These are phyloP conservation scores for Candida berthetii DNA, from an alignment of 805 yeast genomes.

Conservation along the genomic window DNA sequence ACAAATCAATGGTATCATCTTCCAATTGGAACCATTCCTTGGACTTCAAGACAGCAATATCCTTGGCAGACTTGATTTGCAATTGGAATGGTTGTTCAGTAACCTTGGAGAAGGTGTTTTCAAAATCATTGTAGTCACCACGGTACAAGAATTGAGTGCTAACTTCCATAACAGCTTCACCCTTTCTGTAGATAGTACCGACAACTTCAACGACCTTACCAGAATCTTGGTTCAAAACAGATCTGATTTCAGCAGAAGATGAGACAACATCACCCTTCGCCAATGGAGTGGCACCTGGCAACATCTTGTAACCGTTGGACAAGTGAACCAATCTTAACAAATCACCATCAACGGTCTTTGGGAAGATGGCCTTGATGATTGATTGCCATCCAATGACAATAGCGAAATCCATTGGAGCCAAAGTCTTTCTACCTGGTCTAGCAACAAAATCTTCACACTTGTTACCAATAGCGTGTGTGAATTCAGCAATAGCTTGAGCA, in stretches of 20 bases:
- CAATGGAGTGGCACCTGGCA: conserved; percentile 87
- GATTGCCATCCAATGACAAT: conserved; percentile 98
- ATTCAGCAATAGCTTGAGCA: conserved; percentile 76
- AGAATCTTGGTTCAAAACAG: conserved; percentile 84
- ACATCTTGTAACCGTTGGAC: conserved; percentile 90
- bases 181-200: conserved; percentile 78
- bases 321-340: conserved; percentile 88
- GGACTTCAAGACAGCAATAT: conserved; percentile 86
- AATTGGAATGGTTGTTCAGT: conserved; percentile 85
- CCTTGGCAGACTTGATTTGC: conserved; percentile 67
- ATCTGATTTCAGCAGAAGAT: conserved; percentile 76
- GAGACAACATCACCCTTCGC: conserved; percentile 82
- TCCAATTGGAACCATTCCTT: conserved; percentile 97
- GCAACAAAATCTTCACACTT: conserved; percentile 93
- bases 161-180: conserved; percentile 84
- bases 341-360: conserved; percentile 93
- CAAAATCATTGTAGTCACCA: conserved; percentile 83
- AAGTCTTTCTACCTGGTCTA: conserved; percentile 74
- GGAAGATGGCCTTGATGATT: conserved; percentile 97
- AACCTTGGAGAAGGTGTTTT: conserved; percentile 86
- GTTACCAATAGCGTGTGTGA: conserved; percentile 96
- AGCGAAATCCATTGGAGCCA: conserved; percentile 99
- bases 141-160: conserved; percentile 94
- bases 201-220: conserved; percentile 96
- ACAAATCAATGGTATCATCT: conserved; percentile 58